phyloP scores from a whole-genome alignment of 192 early-diverging fungal genomes.

The Gonapodya sp. region DNA sequence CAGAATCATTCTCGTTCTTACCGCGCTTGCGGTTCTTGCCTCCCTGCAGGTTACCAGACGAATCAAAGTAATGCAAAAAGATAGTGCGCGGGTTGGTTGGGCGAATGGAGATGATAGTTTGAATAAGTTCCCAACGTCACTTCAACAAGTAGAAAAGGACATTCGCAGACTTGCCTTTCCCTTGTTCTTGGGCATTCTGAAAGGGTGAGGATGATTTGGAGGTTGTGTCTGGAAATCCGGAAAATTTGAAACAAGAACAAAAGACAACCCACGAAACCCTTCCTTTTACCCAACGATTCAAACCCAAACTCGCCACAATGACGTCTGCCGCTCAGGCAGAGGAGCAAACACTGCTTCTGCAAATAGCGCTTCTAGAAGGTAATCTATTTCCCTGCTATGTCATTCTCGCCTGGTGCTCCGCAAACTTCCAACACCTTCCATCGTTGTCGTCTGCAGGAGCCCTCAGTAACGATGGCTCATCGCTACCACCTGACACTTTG shows the following conservation, averaged over 20 bases:
- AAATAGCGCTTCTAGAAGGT: neutral
- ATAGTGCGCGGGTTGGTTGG: constrained; percentile 6
- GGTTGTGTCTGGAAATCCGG: no score
- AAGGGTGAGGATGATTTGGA: neutral
- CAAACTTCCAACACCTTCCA: no score
- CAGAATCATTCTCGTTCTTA: constrained; percentile 91
- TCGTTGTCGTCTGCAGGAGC: no score
- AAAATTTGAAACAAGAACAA: no score
- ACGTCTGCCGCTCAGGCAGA: neutral
- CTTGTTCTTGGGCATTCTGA: constrained; percentile 90
- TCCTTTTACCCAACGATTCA: no score
- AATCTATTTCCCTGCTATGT: neutral
- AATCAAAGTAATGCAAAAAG: neutral
- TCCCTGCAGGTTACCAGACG: constrained; percentile 37
- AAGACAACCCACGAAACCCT: no score
- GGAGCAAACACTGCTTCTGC: neutral
- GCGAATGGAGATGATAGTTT: neutral
- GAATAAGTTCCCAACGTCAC: neutral
- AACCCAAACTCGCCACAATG: no score
- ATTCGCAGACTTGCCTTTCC: constrained; percentile 74
- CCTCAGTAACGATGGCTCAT: no score
- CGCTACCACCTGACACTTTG: no score
- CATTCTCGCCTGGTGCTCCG: no score
- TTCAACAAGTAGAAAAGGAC: neutral
- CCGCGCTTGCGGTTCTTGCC: constrained; percentile 83